Percentiles rank a stretch among this genome's conserved stretches.
Conservation (phyloP, 2,329 filamentous ascomycete species). For the Neophaeococcomyces mojaviensis region DNA sequence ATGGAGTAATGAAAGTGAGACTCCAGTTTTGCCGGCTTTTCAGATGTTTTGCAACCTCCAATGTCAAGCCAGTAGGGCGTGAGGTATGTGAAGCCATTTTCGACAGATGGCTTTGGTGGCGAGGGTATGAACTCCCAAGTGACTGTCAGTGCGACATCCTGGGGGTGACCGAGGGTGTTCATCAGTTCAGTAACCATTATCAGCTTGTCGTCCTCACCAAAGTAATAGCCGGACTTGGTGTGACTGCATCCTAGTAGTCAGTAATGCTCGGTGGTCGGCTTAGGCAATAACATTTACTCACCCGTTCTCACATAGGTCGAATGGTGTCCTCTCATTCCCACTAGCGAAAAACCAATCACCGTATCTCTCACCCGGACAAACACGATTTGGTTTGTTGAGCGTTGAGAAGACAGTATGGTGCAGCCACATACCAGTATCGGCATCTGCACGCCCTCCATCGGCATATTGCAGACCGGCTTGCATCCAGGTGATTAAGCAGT, state of each 20-base stretch:
- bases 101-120: not conserved
- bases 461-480: constrained; percentile 25
- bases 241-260: not conserved
- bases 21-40: constrained; percentile 7
- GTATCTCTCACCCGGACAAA: constrained; percentile 1
- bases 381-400: constrained; percentile 1
- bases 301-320: not conserved
- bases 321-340: not conserved
- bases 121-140: constrained; percentile 10
- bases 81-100: not conserved
- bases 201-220: constrained; percentile 6
- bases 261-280: no score
- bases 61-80: constrained; percentile 12
- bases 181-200: constrained; percentile 11
- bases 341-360: constrained; percentile 1
- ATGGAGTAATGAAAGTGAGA: constrained; percentile 10
- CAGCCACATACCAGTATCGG: constrained; percentile 27
- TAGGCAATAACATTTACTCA: not conserved
- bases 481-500: constrained; percentile 24
- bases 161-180: constrained; percentile 9
- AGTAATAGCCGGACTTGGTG: constrained; percentile 11
- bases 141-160: constrained; percentile 11
- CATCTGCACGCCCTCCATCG: constrained; percentile 27
- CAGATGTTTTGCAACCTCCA: constrained; percentile 7
- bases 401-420: constrained; percentile 22